Conservation (phyloP, 805 yeast genomes). For the Saccharomyces cerevisiae region DNA sequence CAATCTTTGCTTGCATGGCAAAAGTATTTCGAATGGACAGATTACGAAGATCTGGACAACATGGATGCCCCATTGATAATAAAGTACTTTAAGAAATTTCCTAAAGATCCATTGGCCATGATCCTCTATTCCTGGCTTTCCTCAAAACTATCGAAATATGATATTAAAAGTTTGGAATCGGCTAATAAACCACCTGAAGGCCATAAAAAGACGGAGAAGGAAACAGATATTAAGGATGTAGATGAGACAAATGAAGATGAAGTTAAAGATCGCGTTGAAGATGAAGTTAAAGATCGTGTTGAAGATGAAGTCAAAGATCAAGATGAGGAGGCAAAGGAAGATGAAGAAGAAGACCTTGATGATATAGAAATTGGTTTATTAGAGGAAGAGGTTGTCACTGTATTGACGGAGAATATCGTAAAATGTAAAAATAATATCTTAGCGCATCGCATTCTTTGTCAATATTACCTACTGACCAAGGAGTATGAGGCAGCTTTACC, state of each 20-base stretch:
- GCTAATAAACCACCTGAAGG: constrained; percentile 15
- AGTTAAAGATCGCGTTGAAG: constrained; percentile 6
- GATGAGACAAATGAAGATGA: neutral
- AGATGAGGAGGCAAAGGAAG: constrained; percentile 3
- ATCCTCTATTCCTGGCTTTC: constrained; percentile 53
- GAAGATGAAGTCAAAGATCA: constrained; percentile 3
- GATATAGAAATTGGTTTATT: constrained; percentile 14
- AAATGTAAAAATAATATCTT: constrained; percentile 42
- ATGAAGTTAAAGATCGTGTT: constrained; percentile 7
- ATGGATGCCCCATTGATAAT: constrained; percentile 41
- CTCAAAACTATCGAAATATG: constrained; percentile 64
- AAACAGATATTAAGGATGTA: constrained; percentile 5
- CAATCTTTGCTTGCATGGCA: constrained; percentile 63
- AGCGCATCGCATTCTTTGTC: constrained; percentile 57
- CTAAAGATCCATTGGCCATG: constrained; percentile 51
- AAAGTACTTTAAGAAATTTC: constrained; percentile 50
- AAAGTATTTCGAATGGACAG: constrained; percentile 65
- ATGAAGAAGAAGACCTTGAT: constrained; percentile 19
- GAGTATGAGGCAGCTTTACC: constrained; percentile 59
- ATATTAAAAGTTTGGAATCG: constrained; percentile 25
- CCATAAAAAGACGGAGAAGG: constrained; percentile 19
- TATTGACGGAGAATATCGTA: constrained; percentile 45
- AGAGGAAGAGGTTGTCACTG: constrained; percentile 41
- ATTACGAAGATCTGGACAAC: constrained; percentile 41
- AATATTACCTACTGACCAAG: constrained; percentile 48